A percentile compares a stretch with the other conserved stretches of the same genome.
These are phyloP conservation scores for Rhododendron ferrugineum DNA, from an alignment of 148 eudicot species.

Conservation along the genomic window DNA sequence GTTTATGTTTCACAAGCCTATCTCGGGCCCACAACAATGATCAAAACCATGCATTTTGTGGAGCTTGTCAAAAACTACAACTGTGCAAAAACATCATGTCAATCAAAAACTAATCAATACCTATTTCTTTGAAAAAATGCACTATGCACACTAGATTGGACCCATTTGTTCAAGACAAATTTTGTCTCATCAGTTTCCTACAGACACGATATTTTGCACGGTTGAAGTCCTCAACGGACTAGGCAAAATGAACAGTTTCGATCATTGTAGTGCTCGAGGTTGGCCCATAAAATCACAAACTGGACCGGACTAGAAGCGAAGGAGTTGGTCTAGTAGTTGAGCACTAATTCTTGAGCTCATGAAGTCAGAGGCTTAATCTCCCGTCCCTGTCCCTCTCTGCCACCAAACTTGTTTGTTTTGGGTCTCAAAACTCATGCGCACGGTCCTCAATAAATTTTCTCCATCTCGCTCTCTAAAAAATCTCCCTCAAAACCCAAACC, in stretches of 20 bases:
- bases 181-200: not conserved
- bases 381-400: not conserved
- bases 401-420: not conserved
- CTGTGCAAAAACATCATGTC: not conserved
- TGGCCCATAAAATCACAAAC: not conserved
- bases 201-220: not conserved
- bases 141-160: not conserved
- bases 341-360: not conserved
- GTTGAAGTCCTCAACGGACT: not conserved
- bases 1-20: too few species aligned
- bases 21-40: not conserved
- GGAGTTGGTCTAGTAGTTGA: not conserved
- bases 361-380: not conserved
- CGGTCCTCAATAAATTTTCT: too few species aligned
- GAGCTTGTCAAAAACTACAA: not conserved
- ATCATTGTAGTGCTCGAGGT: not conserved
- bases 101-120: not conserved
- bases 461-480: too few species aligned
- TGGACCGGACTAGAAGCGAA: not conserved
- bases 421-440: too few species aligned
- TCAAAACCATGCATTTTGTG: not conserved
- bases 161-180: too few species aligned
- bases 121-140: too few species aligned
- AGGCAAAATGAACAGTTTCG: not conserved
- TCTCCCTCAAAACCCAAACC: too few species aligned